Conservation (phyloP, 495 filamentous ascomycete genomes). For the Neurospora sublineolata region DNA sequence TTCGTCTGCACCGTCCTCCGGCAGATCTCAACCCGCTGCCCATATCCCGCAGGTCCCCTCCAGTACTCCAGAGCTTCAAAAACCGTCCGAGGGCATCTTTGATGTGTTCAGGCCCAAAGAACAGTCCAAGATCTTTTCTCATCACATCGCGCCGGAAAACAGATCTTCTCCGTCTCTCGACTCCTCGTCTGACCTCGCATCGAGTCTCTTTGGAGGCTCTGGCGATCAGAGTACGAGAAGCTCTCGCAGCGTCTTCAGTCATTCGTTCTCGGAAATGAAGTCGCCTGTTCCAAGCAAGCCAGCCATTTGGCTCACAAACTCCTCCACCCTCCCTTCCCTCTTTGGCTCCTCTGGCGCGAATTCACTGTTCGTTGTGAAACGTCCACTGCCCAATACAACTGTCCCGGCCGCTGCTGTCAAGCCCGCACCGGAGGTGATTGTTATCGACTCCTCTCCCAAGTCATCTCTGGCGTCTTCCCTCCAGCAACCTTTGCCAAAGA, state of each 20-base stretch:
- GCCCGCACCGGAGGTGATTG: neutral
- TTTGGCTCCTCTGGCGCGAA: neutral
- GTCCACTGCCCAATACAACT: neutral
- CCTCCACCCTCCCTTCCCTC: neutral
- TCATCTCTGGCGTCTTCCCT: neutral
- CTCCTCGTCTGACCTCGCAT: neutral
- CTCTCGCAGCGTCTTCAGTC: neutral
- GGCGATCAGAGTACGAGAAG: neutral
- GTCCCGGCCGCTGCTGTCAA: neutral
- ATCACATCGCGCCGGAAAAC: neutral
- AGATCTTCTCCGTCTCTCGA: neutral
- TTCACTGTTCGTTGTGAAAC: neutral
- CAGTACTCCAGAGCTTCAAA: neutral
- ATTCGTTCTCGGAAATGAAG: neutral
- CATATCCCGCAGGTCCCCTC: neutral
- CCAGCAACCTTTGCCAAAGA: neutral
- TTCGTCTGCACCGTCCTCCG: neutral
- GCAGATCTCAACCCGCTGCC: neutral
- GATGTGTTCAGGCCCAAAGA: neutral
- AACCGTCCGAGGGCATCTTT: neutral
- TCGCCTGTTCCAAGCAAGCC: neutral
- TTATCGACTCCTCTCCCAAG: neutral
- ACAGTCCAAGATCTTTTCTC: neutral
- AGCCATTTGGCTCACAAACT: neutral
- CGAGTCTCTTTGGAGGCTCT: neutral